Percentiles rank a stretch among this genome's conserved stretches.
phyloP scores from a whole-genome alignment of 225 moss, liverwort and hornwort species.

The Pseudoscleropodium purum region DNA sequence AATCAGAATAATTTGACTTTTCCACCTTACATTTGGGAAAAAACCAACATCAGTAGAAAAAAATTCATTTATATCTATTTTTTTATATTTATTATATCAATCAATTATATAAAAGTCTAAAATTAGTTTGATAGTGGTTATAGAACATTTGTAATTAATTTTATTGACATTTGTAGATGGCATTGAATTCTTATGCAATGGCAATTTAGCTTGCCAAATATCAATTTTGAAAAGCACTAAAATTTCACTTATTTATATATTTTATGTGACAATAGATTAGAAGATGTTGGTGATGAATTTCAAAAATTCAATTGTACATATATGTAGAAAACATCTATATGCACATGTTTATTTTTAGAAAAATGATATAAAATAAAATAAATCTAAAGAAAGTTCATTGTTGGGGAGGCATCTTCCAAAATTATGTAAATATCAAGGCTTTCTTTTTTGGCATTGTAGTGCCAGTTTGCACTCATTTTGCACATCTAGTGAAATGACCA shows the following conservation, averaged over 20 bases:
- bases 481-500: too few species aligned
- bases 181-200: too few species aligned
- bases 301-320: accelerated
- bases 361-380: neutral
- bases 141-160: too few species aligned
- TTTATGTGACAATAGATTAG: neutral
- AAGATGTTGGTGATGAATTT: neutral
- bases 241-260: too few species aligned
- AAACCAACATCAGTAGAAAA: neutral
- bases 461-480: too few species aligned
- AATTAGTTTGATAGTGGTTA: neutral
- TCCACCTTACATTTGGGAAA: accelerated
- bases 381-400: neutral
- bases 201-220: neutral
- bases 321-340: accelerated
- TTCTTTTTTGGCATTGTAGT: too few species aligned
- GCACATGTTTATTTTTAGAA: accelerated
- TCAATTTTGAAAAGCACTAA: neutral
- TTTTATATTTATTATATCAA: neutral
- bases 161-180: neutral
- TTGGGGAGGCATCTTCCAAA: accelerated
- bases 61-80: too few species aligned
- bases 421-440: too few species aligned
- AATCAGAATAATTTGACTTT: neutral
- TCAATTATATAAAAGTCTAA: too few species aligned